A percentile compares a stretch with the other conserved stretches of the same genome.
Conservation (phyloP, 179 eudicot genomes). For the Drosera spatulata region DNA sequence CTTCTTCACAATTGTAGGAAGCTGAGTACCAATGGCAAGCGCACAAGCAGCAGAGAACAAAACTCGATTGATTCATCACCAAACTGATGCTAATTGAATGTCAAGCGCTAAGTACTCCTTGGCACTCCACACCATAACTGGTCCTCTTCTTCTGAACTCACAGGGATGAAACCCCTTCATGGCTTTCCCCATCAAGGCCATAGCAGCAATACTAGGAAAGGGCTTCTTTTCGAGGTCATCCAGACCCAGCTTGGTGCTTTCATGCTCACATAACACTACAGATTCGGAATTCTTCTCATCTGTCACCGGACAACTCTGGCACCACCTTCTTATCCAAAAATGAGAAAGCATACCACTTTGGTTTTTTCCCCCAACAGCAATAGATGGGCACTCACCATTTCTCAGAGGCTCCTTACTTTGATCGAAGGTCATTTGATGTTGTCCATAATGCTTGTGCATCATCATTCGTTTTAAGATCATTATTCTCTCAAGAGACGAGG, state of each 20-base stretch:
- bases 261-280: slow-evolving; percentile 47
- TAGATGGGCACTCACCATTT: slow-evolving; percentile 12
- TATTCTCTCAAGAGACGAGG: slow-evolving; percentile 27
- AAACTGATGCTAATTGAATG: no score
- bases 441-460: slow-evolving; percentile 7
- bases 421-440: slow-evolving; percentile 10
- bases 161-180: slow-evolving; percentile 43
- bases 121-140: slow-evolving; percentile 61
- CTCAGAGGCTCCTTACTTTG: slow-evolving; percentile 4
- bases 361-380: background rate
- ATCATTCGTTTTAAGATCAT: slow-evolving; percentile 15
- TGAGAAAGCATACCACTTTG: slow-evolving; percentile 22
- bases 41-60: no score
- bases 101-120: slow-evolving; percentile 4
- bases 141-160: slow-evolving; percentile 44
- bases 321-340: slow-evolving; percentile 80
- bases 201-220: slow-evolving; percentile 77
- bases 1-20: no score
- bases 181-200: slow-evolving; percentile 78
- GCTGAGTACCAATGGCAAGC: no score
- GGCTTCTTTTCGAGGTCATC: slow-evolving; percentile 55
- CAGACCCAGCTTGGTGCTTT: slow-evolving; percentile 24
- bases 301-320: slow-evolving; percentile 15
- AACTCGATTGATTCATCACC: no score
- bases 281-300: slow-evolving; percentile 20